phyloP scores from a whole-genome alignment of 352 stramenopile species.

The Pythium insidiosum region DNA sequence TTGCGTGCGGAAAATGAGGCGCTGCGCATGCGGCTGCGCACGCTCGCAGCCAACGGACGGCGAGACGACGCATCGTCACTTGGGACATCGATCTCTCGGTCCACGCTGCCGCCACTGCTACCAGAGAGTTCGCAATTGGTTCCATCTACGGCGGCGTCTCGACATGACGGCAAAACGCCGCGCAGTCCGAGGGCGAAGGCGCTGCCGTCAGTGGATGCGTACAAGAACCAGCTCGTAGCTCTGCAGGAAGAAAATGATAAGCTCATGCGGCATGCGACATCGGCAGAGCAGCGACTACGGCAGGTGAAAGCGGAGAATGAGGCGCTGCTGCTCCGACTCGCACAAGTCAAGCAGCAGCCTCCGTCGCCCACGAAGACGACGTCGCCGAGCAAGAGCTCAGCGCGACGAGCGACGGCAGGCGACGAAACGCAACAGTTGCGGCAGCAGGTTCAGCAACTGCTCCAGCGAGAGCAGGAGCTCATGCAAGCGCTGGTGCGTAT shows the following conservation, averaged over 20 bases:
- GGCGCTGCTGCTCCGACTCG: conserved; percentile 19
- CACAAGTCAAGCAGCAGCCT: conserved; percentile 1
- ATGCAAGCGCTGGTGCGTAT: conserved; percentile 67
- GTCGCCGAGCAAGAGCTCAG: conserved; percentile 5
- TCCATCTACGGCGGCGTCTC: conserved; percentile 1
- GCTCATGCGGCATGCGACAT: conserved; percentile 19
- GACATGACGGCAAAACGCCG: too few species aligned
- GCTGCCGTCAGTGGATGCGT: conserved; percentile 22
- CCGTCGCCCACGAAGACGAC: conserved; percentile 12
- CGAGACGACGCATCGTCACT: too few species aligned
- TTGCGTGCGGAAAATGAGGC: conserved; percentile 50
- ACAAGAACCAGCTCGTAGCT: conserved; percentile 41
- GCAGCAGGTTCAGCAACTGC: conserved; percentile 55
- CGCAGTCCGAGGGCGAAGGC: too few species aligned
- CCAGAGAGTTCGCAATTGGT: conserved; percentile 15
- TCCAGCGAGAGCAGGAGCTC: conserved; percentile 73
- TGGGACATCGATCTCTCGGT: too few species aligned
- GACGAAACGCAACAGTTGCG: conserved; percentile 27
- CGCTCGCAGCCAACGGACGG: conserved; percentile 8
- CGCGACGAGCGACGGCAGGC: neutral
- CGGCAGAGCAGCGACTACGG: conserved; percentile 19
- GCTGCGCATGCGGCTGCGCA: conserved; percentile 39
- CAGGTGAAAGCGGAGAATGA: conserved; percentile 45
- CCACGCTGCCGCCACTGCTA: conserved; percentile 21
- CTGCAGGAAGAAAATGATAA: conserved; percentile 66